These are phyloP conservation scores for Talaromyces atroroseus DNA, from an alignment of 2,329 filamentous ascomycete genomes.

Conservation along the genomic window DNA sequence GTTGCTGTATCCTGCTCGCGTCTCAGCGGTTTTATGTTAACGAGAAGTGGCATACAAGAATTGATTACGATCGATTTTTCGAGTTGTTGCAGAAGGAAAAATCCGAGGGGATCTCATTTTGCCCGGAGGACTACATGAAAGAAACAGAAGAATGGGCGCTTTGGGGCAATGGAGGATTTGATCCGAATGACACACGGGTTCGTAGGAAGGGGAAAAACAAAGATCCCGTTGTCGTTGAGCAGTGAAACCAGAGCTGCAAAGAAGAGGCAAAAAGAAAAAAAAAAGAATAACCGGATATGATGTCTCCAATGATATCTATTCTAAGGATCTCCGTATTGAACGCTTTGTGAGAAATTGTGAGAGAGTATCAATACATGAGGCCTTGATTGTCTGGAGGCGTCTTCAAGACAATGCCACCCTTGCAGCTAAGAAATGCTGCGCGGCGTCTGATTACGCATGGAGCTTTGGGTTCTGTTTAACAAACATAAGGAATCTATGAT, in stretches of 20 bases:
- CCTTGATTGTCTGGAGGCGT: too few relatives aligned
- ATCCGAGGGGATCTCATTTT: slow-evolving; percentile 60
- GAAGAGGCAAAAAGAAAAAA: neutral
- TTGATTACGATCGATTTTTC: slow-evolving; percentile 88
- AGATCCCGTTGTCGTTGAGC: neutral
- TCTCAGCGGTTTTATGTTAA: slow-evolving; percentile 71
- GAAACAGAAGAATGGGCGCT: slow-evolving; percentile 89
- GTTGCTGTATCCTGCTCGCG: slow-evolving; percentile 83
- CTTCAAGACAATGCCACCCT: too few relatives aligned
- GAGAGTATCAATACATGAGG: too few relatives aligned
- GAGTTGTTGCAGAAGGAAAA: slow-evolving; percentile 64
- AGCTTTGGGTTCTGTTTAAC: too few relatives aligned
- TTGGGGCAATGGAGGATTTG: slow-evolving; percentile 92
- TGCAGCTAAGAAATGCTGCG: too few relatives aligned
- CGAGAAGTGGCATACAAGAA: slow-evolving; percentile 83
- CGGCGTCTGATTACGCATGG: too few relatives aligned
- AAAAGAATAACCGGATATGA: too few relatives aligned
- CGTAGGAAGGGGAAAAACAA: slow-evolving; percentile 64
- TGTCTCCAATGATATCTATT: neutral
- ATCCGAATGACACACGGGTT: slow-evolving; percentile 81
- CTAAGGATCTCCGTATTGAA: neutral
- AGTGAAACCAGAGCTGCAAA: neutral
- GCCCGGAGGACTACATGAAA: slow-evolving; percentile 86
- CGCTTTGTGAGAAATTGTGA: neutral
- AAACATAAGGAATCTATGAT: too few relatives aligned